Conservation (phyloP, 495 filamentous ascomycete genomes). For the Hyphodiscus hymeniophilus region DNA sequence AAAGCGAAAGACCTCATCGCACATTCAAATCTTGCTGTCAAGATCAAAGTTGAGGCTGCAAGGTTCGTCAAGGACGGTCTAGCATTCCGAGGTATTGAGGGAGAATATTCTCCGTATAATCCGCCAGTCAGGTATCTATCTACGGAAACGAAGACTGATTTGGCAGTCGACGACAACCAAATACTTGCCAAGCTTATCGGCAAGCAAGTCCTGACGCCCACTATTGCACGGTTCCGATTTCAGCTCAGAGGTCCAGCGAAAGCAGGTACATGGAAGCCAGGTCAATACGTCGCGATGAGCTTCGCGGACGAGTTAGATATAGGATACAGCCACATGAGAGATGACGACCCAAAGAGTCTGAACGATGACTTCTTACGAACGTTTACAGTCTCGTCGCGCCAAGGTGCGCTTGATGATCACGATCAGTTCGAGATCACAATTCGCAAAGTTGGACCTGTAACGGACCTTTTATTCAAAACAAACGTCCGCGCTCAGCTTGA, state of each 20-base stretch:
- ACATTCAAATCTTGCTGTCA: conserved; percentile 62
- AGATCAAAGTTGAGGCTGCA: conserved; percentile 50
- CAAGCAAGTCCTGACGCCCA: conserved; percentile 45
- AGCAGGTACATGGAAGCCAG: conserved; percentile 48
- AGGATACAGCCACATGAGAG: conserved; percentile 75
- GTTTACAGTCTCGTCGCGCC: conserved; percentile 63
- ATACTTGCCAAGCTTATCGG: conserved; percentile 14
- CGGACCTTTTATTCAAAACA: conserved; percentile 52
- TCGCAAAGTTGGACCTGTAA: conserved; percentile 58
- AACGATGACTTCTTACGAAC: conserved; percentile 81
- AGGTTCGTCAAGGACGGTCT: conserved; percentile 55
- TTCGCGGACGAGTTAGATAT: conserved; percentile 56
- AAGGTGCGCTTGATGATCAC: conserved; percentile 27
- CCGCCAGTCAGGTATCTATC: conserved; percentile 48
- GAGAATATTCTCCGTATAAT: conserved; percentile 65
- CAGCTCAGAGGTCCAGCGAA: conserved; percentile 35
- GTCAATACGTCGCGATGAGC: conserved; percentile 67
- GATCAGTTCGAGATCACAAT: conserved; percentile 64
- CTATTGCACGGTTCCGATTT: conserved; percentile 56
- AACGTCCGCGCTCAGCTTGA: conserved; percentile 46
- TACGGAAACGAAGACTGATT: conserved; percentile 28
- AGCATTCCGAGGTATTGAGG: conserved; percentile 51
- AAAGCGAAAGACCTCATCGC: conserved; percentile 52
- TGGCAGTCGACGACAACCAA: conserved; percentile 6
- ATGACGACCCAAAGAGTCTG: conserved; percentile 64